Evolutionary conservation across 495 filamentous ascomycete species (phyloP), one percentile per base, ranked within the genome.

Genomic region (Aspergillus leporis): DNA sequence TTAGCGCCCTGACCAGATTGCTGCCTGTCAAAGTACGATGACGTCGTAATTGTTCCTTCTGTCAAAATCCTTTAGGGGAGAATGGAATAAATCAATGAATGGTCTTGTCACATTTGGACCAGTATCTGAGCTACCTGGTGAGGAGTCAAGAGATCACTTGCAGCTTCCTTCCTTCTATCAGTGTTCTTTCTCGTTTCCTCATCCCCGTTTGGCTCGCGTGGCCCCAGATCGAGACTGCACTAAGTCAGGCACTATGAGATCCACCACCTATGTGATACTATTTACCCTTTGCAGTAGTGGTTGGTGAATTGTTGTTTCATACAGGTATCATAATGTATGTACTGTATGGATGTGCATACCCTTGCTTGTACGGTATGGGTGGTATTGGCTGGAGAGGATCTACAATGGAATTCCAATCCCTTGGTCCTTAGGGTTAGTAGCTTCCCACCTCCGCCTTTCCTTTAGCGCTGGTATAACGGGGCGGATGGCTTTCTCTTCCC

Each of bases 161-260:
- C 66, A 65, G 59, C 59, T 46, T 53, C 32, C 40, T 57, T 61
- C 48, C 61, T 63, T 62, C 59, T 45, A 63, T 67, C 23, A 47
- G 31, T 51, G 51, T 62, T 60, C 57, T 65, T 45, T 47, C 53
- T 36, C 59, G 52, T 58, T 60, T 64, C 55, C 50, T 58, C 8
- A 53, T 31, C 54, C 59, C 55, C 58, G 34, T 63, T 58, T 54
- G 53, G 51, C 61, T 68, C 60, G 62, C 66, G 62, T 63, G 62
- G 61, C 59, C 61, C 55, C 60, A 63, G 66, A 62, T 64, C 61
- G 55, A 45, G 60, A 52, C 55, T 55, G 56, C 63, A 53, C 61
- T 61, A 63, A 61, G 53, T 46, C 61, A 64, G 61, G 61, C 55
- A 63, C 65, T 62, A 67, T 62, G 49, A 61, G 58, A 67, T 62